phyloP scores from a whole-genome alignment of 495 filamentous ascomycete species.

The Talaromyces stipitatus region DNA sequence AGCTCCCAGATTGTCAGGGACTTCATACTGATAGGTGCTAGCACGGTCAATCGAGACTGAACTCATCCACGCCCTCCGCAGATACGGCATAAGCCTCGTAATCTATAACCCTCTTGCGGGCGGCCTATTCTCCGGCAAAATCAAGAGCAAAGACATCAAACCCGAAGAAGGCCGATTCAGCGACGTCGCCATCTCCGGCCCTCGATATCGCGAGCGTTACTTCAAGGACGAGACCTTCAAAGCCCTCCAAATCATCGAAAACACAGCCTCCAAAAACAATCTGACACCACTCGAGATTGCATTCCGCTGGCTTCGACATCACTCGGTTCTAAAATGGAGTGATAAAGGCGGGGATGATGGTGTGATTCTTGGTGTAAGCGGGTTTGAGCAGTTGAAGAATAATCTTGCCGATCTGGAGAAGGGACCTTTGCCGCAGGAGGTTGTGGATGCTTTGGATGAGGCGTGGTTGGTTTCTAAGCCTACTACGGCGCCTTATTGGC shows the following conservation, averaged over 20 bases:
- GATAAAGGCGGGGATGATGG: slow-evolving; percentile 32
- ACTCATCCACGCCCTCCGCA: slow-evolving; percentile 43
- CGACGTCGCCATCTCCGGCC: slow-evolving; percentile 29
- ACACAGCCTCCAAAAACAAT: slow-evolving; percentile 33
- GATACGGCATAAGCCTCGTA: slow-evolving; percentile 45
- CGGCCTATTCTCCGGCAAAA: slow-evolving; percentile 29
- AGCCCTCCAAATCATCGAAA: slow-evolving; percentile 36
- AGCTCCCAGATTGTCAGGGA: not conserved
- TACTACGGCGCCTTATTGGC: slow-evolving; percentile 68
- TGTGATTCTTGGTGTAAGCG: slow-evolving; percentile 49
- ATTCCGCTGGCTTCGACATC: slow-evolving; percentile 40
- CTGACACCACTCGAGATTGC: slow-evolving; percentile 38
- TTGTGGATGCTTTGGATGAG: slow-evolving; percentile 45
- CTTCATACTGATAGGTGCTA: not conserved
- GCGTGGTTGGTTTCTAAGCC: slow-evolving; percentile 54
- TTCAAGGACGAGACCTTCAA: slow-evolving; percentile 41
- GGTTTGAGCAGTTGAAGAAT: slow-evolving; percentile 38
- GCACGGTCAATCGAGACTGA: slow-evolving; percentile 41
- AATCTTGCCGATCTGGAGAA: slow-evolving; percentile 51
- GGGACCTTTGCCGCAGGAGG: slow-evolving; percentile 46
- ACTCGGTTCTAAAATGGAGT: slow-evolving; percentile 25
- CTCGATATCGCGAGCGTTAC: slow-evolving; percentile 30
- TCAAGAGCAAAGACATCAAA: slow-evolving; percentile 23
- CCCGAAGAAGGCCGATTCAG: slow-evolving; percentile 34
- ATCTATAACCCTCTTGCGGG: slow-evolving; percentile 46